These are phyloP conservation scores for Nigrograna mackinnonii DNA, from an alignment of 2,329 filamentous ascomycete genomes.

Conservation along the genomic window DNA sequence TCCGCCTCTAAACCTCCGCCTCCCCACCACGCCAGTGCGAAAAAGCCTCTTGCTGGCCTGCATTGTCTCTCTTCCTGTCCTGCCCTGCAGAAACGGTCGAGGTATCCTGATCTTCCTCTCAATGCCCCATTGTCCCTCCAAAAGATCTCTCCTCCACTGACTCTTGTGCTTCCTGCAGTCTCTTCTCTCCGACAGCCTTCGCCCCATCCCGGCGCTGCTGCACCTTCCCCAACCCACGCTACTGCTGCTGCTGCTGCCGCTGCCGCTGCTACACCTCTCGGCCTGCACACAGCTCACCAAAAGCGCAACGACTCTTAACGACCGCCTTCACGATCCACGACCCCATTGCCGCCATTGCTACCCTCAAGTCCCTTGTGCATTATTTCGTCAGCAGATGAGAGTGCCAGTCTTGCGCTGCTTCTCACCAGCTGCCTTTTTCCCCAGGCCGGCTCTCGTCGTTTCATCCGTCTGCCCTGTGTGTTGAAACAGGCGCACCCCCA, in stretches of 20 bases:
- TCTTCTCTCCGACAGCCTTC: too few species aligned
- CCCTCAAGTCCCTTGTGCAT: not conserved
- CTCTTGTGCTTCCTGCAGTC: too few species aligned
- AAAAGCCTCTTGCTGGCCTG: slow-evolving; percentile 21
- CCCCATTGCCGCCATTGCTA: not conserved
- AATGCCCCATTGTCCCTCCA: too few species aligned
- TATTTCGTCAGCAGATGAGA: slow-evolving; percentile 23
- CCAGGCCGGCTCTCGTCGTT: slow-evolving; percentile 27
- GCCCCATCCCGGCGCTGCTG: too few species aligned
- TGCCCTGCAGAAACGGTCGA: slow-evolving; percentile 25
- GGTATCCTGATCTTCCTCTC: too few species aligned
- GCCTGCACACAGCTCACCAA: slow-evolving; percentile 28
- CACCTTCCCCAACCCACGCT: not conserved
- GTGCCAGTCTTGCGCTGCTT: slow-evolving; percentile 9
- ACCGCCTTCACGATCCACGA: slow-evolving; percentile 24
- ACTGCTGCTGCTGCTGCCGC: not conserved
- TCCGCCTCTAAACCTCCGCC: slow-evolving; percentile 43
- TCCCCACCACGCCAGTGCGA: slow-evolving; percentile 27
- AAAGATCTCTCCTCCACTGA: too few species aligned
- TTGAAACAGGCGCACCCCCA: slow-evolving; percentile 22
- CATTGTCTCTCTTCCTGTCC: slow-evolving; percentile 21
- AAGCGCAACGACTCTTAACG: slow-evolving; percentile 37
- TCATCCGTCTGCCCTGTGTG: slow-evolving; percentile 31
- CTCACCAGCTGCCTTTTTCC: slow-evolving; percentile 27
- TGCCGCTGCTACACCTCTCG: slow-evolving; percentile 28